Evolutionary conservation across 176 grass and related monocot genomes (phyloP).

Genomic region (Aegilops speltoides): DNA sequence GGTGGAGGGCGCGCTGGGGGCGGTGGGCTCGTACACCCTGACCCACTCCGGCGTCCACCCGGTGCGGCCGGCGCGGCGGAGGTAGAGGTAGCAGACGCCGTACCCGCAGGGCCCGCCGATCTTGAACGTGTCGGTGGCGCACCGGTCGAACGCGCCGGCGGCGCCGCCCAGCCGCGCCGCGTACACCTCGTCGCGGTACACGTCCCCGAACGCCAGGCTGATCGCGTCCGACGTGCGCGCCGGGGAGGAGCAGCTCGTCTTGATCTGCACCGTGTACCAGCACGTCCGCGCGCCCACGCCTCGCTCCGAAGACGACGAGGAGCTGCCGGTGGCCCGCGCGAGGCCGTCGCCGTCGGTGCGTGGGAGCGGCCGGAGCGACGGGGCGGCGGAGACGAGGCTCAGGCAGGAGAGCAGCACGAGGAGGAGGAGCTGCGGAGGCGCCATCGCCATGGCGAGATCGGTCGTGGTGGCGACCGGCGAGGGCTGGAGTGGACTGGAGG

Average conservation of each 20-base stretch:
- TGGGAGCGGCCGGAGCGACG: neutral
- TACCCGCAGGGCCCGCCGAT: slow-evolving; percentile 75
- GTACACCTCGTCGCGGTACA: slow-evolving; percentile 81
- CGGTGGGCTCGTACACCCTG: slow-evolving; percentile 58
- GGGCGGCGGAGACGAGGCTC: neutral
- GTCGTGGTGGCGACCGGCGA: neutral
- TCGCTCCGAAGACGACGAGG: neutral
- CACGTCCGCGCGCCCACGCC: slow-evolving; percentile 23
- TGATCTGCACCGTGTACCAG: slow-evolving; percentile 75
- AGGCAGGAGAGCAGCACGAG: slow-evolving; percentile 13
- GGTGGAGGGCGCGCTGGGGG: slow-evolving; percentile 43
- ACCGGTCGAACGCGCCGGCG: slow-evolving; percentile 60
- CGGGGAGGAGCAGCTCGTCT: slow-evolving; percentile 78
- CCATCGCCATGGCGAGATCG: slow-evolving; percentile 16
- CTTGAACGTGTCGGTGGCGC: slow-evolving; percentile 77
- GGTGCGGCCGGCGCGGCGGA: slow-evolving; percentile 49
- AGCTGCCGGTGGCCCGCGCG: neutral
- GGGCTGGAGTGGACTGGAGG: neutral
- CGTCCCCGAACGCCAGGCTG: slow-evolving; percentile 79
- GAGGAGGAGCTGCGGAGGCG: neutral
- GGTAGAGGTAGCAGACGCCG: slow-evolving; percentile 87
- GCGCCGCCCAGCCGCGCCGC: slow-evolving; percentile 41
- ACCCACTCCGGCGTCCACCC: slow-evolving; percentile 79
- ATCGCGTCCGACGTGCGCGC: slow-evolving; percentile 45
- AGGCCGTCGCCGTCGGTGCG: neutral